Evolutionary conservation across 2,329 filamentous ascomycete genomes (phyloP).

Genomic region (Penicillium sp.): DNA sequence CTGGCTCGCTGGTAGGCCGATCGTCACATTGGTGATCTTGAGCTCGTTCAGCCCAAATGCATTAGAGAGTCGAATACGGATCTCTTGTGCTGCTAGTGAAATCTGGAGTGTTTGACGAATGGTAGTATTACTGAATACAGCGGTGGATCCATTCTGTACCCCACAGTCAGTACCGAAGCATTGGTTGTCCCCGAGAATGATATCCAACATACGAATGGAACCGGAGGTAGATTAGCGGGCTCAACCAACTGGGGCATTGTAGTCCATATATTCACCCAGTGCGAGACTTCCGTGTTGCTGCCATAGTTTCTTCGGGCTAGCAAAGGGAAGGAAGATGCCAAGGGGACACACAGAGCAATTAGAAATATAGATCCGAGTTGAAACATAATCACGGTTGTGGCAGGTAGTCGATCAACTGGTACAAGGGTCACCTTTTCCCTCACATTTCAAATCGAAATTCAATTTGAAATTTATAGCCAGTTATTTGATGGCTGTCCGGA

Average conservation of each 20-base stretch:
- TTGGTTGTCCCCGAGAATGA: neutral
- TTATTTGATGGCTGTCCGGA: neutral
- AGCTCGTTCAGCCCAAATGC: slow-evolving; percentile 62
- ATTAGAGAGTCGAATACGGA: slow-evolving; percentile 66
- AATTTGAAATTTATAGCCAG: neutral
- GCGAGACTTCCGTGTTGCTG: slow-evolving; percentile 13
- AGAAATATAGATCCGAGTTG: neutral
- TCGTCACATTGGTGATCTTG: slow-evolving; percentile 58
- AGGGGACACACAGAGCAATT: neutral
- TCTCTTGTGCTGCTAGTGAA: slow-evolving; percentile 55
- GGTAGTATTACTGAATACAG: slow-evolving; percentile 62
- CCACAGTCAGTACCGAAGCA: neutral
- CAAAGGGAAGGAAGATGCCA: neutral
- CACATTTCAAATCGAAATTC: neutral
- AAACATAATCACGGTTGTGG: neutral
- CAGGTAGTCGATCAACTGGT: neutral
- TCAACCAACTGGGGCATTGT: slow-evolving; percentile 67
- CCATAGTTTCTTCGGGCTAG: neutral
- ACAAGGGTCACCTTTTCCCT: neutral
- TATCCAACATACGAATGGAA: slow-evolving; percentile 50
- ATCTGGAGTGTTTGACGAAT: slow-evolving; percentile 66
- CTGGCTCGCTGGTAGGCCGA: slow-evolving; percentile 52
- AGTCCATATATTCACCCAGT: slow-evolving; percentile 65
- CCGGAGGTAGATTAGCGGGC: slow-evolving; percentile 59
- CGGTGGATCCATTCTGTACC: slow-evolving; percentile 51